Evolutionary conservation across 2,329 filamentous ascomycete genomes (phyloP), one percentile per base, ranked within the genome.

Genomic region (Fusarium udum): DNA sequence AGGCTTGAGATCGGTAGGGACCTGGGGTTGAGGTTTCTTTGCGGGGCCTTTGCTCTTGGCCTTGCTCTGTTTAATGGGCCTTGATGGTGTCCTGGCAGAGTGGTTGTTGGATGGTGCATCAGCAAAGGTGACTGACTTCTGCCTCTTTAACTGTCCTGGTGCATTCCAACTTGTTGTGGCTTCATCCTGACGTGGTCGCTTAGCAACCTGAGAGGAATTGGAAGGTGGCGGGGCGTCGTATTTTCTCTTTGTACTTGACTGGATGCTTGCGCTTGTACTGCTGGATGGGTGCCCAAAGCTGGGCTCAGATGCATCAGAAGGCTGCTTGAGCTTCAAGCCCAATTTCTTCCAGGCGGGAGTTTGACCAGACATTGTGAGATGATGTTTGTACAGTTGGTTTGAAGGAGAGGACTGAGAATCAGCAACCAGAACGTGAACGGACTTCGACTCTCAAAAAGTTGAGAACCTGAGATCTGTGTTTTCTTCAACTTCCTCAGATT

Each of bases 311-410:
- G 76, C 78, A 75, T 78, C 77, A 73, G 78, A 76, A 64, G 78
- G 75, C 71, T 80, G 78, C 81, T 90, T 90, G 82, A 90, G 88
- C 84, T 89, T 89, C 79, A 90, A 86, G 81, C 89, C 88, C 85
- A 90, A 86, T 84, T 87, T 86, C 79, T 90, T 90, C 88, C 88
- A 90, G 72, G 88, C 88, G 64, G 88, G 88, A 71, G 87, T 83
- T 76, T 83, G 84, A 79, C 83, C 80, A 75, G 83, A 84, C 83
- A 86, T 86, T 79, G 76, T 81, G 76, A 74, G 55, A 73, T 61
- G 66, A 48, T 55, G 56, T 59, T 40, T 67, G 28, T 46, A 65
- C 53, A 39, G 51, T 57, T 59, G 70, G 68, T 61, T 22, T 31
- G 15, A 32, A 18, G 14, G n/a, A 22, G 34, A 36, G 31, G n/a